Percentiles rank a stretch among this genome's conserved stretches.
Conservation (phyloP, 805 yeast species). For the Candida ascalaphidarum region DNA sequence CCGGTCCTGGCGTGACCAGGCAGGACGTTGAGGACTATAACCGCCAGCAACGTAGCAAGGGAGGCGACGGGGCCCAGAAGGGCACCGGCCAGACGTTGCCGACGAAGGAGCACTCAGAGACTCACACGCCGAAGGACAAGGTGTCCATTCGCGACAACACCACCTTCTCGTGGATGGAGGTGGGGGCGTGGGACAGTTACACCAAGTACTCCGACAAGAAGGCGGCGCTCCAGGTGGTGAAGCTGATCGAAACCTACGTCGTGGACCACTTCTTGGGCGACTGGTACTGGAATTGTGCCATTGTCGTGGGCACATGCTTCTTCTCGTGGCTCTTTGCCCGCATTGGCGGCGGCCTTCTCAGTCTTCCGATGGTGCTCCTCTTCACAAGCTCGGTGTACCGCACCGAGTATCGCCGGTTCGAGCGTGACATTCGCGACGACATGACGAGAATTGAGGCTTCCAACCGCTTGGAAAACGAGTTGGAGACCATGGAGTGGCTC, state of each 20-base stretch:
- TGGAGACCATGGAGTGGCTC: constrained; percentile 77
- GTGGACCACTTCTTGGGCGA: constrained; percentile 65
- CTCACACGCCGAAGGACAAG: constrained; percentile 6
- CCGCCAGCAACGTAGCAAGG: not conserved
- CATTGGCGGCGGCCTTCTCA: constrained; percentile 55
- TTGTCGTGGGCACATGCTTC: constrained; percentile 62
- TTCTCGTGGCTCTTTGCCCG: constrained; percentile 63
- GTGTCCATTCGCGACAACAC: constrained; percentile 16
- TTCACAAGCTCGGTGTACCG: constrained; percentile 61
- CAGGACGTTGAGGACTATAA: too few relatives aligned
- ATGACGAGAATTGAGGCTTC: constrained; percentile 56
- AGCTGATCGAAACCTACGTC: constrained; percentile 48
- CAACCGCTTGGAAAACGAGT: constrained; percentile 51
- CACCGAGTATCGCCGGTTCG: constrained; percentile 67
- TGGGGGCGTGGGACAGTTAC: constrained; percentile 28
- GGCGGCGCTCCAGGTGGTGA: constrained; percentile 14
- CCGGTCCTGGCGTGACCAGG: too few relatives aligned
- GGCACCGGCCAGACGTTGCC: not conserved
- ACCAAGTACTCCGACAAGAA: constrained; percentile 13
- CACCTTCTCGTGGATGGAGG: constrained; percentile 33
- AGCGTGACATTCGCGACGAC: constrained; percentile 68
- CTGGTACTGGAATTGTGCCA: constrained; percentile 59
- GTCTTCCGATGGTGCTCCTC: constrained; percentile 50
- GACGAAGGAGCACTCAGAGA: too few relatives aligned
- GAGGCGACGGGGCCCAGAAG: too few relatives aligned